Base-by-base conservation (phyloP, 371 early-diverging fungal species). In the Mucor saturninus region DNA sequence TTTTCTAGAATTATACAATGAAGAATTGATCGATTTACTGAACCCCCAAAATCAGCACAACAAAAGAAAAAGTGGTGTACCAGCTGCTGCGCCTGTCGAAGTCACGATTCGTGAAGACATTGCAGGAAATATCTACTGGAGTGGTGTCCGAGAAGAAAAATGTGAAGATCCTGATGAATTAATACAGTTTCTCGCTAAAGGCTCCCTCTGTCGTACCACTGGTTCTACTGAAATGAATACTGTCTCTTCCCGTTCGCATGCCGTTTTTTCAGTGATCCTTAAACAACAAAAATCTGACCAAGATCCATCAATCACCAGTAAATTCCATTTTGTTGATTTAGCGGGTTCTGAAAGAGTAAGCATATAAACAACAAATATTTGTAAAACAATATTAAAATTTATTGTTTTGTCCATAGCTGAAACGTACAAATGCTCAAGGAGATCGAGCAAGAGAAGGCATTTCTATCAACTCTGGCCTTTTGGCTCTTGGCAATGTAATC, bases 401-500 rank as follows among this genome's bases (percentile, higher is more conserved):
- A 29, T 43, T 49, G 48, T 21, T n/a, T 43, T 40, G 21, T 30
- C 29, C 30, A 31, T 74, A 88, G 84, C 76, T 98, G 37, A 99
- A 99, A 74, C 84, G 93, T 58, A 99, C 99, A 4, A 81, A 93
- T 64, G 97, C 98, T 85, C 86, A 57, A 63, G 99, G 99, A 21
- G 96, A 94, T 56, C 88, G 95, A 42, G 94, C 94, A 32, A 95
- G 91, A 78, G 99, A 99, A 77, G 96, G 97, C 37, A 99, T 98
- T 40, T 87, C 92, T 4, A 99, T 99, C 74, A 99, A 99, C 75
- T 87, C 92, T 21, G 99, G 99, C 5, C 88, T 99, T 3, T 76
- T 98, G 39, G 95, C 98, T 1, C 86, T 99, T 4, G 99, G 99
- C 53, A 99, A 99, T 74, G 99, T 99, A 14, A 99, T 99, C 46